Conservation (phyloP, 1,284 basidiomycete genomes). For the Apiotrichum akiyoshidainum region DNA sequence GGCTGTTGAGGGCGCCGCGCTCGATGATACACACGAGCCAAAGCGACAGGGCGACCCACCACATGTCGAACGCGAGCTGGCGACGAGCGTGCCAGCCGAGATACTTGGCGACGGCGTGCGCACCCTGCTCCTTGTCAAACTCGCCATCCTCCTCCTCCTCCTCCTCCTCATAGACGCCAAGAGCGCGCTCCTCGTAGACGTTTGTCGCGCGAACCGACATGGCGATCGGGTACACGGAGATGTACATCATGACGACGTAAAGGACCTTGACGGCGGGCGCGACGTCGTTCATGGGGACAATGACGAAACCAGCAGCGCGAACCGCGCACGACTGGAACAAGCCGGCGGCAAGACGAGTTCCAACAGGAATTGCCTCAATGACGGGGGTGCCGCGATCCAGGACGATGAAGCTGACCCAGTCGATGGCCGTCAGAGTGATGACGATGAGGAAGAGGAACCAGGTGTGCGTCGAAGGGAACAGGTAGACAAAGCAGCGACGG, state of each 20-base stretch:
- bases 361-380: conserved; percentile 68
- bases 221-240: conserved; percentile 56
- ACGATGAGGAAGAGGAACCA: conserved; percentile 79
- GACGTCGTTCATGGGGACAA: conserved; percentile 66
- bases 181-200: conserved; percentile 88
- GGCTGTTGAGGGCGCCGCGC: conserved; percentile 61
- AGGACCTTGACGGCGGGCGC: conserved; percentile 79
- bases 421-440: conserved; percentile 69
- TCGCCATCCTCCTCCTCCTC: conserved; percentile 51
- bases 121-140: conserved; percentile 40
- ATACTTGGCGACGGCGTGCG: conserved; percentile 50
- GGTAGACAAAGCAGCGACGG: conserved; percentile 76
- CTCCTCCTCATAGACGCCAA: conserved; percentile 67
- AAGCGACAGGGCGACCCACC: conserved; percentile 77
- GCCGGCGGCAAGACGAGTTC: conserved; percentile 63
- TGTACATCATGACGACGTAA: conserved; percentile 81
- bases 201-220: conserved; percentile 91
- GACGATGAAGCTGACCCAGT: conserved; percentile 85
- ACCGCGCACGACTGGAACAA: conserved; percentile 71
- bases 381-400: conserved; percentile 78
- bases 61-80: conserved; percentile 90
- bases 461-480: conserved; percentile 93
- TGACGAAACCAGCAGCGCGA: conserved; percentile 80
- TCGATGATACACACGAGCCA: conserved; percentile 85
- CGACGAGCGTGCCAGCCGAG: conserved; percentile 60